Conservation (phyloP, 331 rosid species). For the Pyracantha coccinea region DNA sequence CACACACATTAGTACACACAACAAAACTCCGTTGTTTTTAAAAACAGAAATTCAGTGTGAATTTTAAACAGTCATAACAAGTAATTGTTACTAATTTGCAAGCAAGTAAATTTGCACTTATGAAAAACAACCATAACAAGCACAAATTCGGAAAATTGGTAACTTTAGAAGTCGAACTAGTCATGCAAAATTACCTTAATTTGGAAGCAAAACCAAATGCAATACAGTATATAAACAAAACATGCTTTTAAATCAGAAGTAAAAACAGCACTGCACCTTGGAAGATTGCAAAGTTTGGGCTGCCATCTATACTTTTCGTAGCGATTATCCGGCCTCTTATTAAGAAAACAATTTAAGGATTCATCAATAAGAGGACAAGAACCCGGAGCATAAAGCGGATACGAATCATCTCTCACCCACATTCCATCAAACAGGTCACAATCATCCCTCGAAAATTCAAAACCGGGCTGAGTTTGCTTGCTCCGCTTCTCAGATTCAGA, state of each 20-base stretch:
- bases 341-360: conserved; percentile 60
- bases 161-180: background rate
- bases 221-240: background rate
- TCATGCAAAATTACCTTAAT: background rate
- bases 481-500: conserved; percentile 5
- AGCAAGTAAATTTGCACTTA: background rate
- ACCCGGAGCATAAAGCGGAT: conserved; percentile 67
- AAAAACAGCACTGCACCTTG: conserved; percentile 33
- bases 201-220: background rate
- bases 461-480: background rate
- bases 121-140: background rate
- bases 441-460: conserved; percentile 35
- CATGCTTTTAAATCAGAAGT: background rate
- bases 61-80: background rate
- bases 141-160: background rate
- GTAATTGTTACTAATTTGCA: background rate
- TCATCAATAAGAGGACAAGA: conserved; percentile 63
- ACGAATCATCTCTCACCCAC: conserved; percentile 64
- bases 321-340: conserved; percentile 59
- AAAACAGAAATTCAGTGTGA: background rate
- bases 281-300: conserved; percentile 59
- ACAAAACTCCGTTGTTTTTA: background rate
- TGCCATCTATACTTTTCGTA: conserved; percentile 68
- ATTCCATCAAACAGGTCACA: conserved; percentile 69
- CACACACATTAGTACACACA: background rate